These are phyloP conservation scores for Orbilia javanica DNA, from an alignment of 2,329 filamentous ascomycete species.

Conservation along the genomic window DNA sequence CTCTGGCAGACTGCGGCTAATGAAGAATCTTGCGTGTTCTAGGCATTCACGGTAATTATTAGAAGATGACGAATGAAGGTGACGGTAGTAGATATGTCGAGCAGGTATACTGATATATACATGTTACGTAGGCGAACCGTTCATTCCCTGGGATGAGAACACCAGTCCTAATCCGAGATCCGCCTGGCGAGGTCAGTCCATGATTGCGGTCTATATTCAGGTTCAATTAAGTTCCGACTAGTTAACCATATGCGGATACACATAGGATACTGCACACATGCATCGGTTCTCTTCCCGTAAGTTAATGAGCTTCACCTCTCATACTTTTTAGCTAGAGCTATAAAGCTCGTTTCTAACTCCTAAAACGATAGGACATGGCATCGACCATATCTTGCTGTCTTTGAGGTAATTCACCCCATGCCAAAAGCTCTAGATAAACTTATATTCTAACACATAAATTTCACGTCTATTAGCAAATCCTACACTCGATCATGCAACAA, in stretches of 20 bases:
- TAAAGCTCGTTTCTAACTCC: conserved; percentile 3
- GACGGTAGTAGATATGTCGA: not conserved
- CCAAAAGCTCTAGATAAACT: not conserved
- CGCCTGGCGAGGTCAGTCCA: conserved; percentile 39
- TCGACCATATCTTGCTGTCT: conserved; percentile 70
- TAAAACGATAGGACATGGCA: conserved; percentile 65
- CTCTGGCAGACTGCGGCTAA: too few relatives aligned
- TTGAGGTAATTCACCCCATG: conserved; percentile 66
- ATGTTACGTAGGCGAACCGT: conserved; percentile 79
- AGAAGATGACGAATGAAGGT: not conserved
- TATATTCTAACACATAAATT: not conserved
- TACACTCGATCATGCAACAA: conserved; percentile 68
- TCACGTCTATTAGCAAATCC: conserved; percentile 67
- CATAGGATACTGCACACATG: conserved; percentile 84
- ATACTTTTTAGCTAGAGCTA: not conserved
- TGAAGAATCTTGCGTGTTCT: not conserved
- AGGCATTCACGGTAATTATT: conserved; percentile 55
- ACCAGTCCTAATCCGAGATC: conserved; percentile 59
- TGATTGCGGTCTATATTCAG: not conserved
- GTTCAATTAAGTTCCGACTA: not conserved
- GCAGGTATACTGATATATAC: not conserved
- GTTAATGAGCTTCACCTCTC: not conserved
- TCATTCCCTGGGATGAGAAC: conserved; percentile 70
- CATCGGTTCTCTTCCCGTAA: conserved; percentile 77
- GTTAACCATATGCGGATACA: conserved; percentile 62